Percentiles rank a stretch among this genome's conserved stretches.
Conservation (phyloP, 257 asterid species). For the Cordia subcordata region DNA sequence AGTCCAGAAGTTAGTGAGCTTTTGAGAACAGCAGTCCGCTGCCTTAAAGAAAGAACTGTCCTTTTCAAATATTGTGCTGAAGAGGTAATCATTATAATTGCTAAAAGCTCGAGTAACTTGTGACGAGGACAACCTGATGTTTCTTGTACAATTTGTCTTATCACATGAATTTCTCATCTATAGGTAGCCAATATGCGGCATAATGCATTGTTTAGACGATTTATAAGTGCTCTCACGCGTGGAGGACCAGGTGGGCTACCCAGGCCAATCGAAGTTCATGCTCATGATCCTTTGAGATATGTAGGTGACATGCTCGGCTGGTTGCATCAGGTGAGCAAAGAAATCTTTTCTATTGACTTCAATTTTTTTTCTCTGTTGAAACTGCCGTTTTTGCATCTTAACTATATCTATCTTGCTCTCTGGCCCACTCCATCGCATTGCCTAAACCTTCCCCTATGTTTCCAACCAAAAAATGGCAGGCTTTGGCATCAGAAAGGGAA, state of each 20-base stretch:
- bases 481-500: constrained; percentile 98
- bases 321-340: constrained; percentile 78
- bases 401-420: neutral
- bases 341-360: neutral
- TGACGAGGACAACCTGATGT: neutral
- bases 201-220: constrained; percentile 94
- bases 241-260: constrained; percentile 99
- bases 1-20: constrained; percentile 96
- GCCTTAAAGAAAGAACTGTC: constrained; percentile 92
- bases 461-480: constrained; percentile 41
- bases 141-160: constrained; percentile 17
- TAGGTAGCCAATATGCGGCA: constrained; percentile 99
- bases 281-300: constrained; percentile 97
- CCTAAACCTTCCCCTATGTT: constrained; percentile 18
- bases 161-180: constrained; percentile 11
- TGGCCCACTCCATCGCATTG: neutral
- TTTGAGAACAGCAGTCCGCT: constrained; percentile 82
- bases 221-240: constrained; percentile 97
- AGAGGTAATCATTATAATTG: constrained; percentile 55
- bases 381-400: neutral
- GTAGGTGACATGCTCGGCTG: constrained; percentile 99
- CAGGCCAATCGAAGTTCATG: constrained; percentile 98
- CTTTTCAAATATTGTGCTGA: constrained; percentile 97
- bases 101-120: constrained; percentile 7
- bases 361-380: constrained; percentile 8